phyloP scores from a whole-genome alignment of 768 basidiomycete species.

The Sarcodon aspratus region DNA sequence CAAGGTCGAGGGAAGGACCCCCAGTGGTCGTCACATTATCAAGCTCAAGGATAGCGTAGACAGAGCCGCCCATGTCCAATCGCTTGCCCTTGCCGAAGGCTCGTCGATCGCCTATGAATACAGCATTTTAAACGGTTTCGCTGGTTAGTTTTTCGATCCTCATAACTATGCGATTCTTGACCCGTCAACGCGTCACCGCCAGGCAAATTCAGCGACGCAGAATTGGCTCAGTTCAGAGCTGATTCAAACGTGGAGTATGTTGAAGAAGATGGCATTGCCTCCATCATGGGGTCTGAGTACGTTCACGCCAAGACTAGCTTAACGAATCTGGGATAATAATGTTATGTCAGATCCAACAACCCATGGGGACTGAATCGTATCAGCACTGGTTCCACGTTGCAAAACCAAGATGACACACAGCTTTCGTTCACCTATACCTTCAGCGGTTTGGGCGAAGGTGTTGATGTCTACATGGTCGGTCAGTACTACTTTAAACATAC shows the following conservation, averaged over 20 bases:
- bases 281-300: constrained; percentile 4
- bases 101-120: no score
- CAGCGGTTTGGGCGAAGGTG: constrained; percentile 17
- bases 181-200: no score
- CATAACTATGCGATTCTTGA: no score
- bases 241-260: constrained; percentile 11
- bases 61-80: no score
- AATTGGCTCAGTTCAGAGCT: constrained; percentile 4
- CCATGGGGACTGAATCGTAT: constrained; percentile 13
- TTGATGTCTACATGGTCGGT: constrained; percentile 33
- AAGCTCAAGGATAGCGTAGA: no score
- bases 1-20: no score
- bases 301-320: not conserved
- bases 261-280: constrained; percentile 9
- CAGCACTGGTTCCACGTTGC: constrained; percentile 5
- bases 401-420: constrained; percentile 4
- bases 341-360: constrained; percentile 7
- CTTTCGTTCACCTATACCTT: constrained; percentile 14
- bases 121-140: no score
- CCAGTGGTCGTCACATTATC: no score
- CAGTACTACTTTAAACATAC: not conserved
- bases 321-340: not conserved
- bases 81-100: no score
- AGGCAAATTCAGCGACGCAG: no score
- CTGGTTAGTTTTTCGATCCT: no score